Evolutionary conservation across 163 green algal genomes (phyloP).

Genomic region (Volvox carteri): DNA sequence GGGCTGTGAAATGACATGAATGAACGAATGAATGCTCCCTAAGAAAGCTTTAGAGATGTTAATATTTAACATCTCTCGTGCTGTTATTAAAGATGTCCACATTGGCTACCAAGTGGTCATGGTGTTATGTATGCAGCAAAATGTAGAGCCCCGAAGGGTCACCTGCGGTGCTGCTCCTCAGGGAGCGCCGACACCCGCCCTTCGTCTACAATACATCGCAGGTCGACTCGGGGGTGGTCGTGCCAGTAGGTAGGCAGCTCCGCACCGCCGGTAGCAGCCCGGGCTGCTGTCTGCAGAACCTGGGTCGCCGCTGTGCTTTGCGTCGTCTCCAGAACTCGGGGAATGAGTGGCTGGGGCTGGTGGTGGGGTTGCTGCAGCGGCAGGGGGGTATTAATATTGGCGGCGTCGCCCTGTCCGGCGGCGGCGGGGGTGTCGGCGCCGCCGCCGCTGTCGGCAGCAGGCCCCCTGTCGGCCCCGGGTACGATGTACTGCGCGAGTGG

Average conservation of each 20-base stretch:
- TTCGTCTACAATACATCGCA: neutral
- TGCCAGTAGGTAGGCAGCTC: slow-evolving; percentile 32
- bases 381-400: no score
- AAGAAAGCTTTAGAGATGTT: no score
- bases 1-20: no score
- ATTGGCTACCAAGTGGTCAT: neutral
- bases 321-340: no score
- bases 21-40: no score
- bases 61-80: no score
- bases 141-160: neutral
- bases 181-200: slow-evolving; percentile 11
- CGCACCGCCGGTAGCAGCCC: neutral
- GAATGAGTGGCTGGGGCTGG: neutral
- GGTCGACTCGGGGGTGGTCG: neutral
- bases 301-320: neutral
- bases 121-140: neutral
- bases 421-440: neutral
- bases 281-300: neutral
- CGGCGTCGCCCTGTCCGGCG: neutral
- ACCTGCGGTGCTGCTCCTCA: slow-evolving; percentile 14
- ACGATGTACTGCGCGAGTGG: slow-evolving; percentile 24
- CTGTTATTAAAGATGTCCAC: neutral
- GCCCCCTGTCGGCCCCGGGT: neutral
- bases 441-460: neutral
- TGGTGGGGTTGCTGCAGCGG: slow-evolving; percentile 25